Conservation (phyloP, 495 filamentous ascomycete species). For the Daldinia caldariorum region DNA sequence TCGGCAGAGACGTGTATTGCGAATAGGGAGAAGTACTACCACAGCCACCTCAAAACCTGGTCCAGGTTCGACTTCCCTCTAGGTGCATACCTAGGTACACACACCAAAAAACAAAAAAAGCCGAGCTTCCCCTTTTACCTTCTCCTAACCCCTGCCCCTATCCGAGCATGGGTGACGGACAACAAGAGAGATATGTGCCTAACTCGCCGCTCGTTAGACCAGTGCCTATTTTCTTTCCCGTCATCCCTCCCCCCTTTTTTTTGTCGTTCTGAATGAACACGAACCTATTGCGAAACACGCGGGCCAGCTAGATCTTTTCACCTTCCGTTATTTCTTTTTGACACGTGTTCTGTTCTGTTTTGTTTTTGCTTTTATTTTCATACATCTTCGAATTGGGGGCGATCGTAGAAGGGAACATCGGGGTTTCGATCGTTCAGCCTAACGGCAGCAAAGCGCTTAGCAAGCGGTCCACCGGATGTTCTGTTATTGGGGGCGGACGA, state of each 20-base stretch:
- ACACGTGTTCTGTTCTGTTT: background rate
- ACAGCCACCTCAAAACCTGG: background rate
- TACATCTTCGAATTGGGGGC: slow-evolving; percentile 38
- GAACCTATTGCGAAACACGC: slow-evolving; percentile 1
- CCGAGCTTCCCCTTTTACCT: background rate
- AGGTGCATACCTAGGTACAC: background rate
- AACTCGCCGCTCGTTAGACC: slow-evolving; percentile 1
- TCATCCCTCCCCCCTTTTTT: too few relatives aligned
- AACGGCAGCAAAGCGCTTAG: slow-evolving; percentile 99
- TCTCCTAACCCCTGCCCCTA: background rate
- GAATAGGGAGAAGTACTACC: background rate
- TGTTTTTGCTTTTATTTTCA: slow-evolving; percentile 17
- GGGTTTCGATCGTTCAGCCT: slow-evolving; percentile 72
- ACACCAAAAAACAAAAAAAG: background rate
- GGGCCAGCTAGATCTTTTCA: background rate
- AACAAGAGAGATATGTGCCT: background rate
- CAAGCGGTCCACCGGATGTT: slow-evolving; percentile 74
- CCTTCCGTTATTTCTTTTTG: too few relatives aligned
- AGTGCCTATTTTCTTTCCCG: background rate
- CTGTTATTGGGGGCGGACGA: slow-evolving; percentile 43
- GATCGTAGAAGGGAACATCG: slow-evolving; percentile 35
- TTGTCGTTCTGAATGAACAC: slow-evolving; percentile 5
- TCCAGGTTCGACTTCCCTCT: background rate
- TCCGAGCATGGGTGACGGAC: background rate
- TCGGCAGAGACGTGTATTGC: background rate